These are phyloP conservation scores for Porpolomopsis calyptriformis DNA, from an alignment of 768 basidiomycete genomes.

Conservation along the genomic window DNA sequence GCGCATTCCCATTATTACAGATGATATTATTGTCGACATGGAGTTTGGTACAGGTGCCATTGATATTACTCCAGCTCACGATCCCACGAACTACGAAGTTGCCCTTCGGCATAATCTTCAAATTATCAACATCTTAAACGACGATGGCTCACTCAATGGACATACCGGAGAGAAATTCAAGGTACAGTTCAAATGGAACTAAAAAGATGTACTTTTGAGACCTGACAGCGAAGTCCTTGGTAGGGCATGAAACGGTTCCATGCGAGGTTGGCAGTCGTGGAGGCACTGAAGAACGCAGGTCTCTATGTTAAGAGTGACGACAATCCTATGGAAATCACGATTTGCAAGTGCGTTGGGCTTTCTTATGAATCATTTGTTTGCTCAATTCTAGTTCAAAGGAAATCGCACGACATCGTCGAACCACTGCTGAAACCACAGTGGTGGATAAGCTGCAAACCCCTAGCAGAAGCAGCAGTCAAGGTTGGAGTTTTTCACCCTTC, in stretches of 20 bases:
- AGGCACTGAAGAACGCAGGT: constrained; percentile 76
- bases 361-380: constrained; percentile 3
- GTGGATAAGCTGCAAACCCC: constrained; percentile 92
- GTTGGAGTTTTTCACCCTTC: constrained; percentile 27
- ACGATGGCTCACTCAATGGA: constrained; percentile 90
- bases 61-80: constrained; percentile 98
- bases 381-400: constrained; percentile 36
- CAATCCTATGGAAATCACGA: constrained; percentile 93
- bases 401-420: constrained; percentile 95
- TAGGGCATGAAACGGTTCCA: constrained; percentile 99
- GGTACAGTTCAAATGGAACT: constrained; percentile 24
- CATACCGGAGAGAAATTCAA: constrained; percentile 77
- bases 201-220: background rate
- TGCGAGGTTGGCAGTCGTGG: constrained; percentile 71
- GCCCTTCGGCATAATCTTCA: constrained; percentile 78
- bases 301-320: constrained; percentile 86
- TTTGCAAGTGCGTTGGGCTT: constrained; percentile 59
- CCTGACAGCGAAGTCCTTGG: background rate
- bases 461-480: constrained; percentile 84
- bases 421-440: constrained; percentile 94
- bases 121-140: constrained; percentile 91
- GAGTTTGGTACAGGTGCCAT: constrained; percentile 96
- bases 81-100: constrained; percentile 94
- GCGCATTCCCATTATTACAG: constrained; percentile 78
- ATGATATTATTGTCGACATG: constrained; percentile 87